Evolutionary conservation across 2,329 filamentous ascomycete species (phyloP), one percentile per base, ranked within the genome.

Genomic region (Diplodia sapinea): DNA sequence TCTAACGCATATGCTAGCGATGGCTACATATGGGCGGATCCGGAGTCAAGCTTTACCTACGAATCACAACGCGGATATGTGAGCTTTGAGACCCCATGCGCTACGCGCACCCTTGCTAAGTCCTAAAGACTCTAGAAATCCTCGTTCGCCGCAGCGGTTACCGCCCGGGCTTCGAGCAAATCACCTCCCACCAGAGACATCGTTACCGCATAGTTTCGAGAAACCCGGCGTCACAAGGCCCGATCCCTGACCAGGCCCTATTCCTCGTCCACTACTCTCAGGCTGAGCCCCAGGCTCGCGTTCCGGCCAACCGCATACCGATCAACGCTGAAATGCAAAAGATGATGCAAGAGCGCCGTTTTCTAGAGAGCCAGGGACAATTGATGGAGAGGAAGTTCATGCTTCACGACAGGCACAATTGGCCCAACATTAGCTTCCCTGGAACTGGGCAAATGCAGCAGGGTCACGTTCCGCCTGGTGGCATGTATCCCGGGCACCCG

Each of bases 251-350:
- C 76, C 88, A 91, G 31, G 91, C 89, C 68, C 84, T 98, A 17
- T 98, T 93, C 90, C 89, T 99, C 65, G 88, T 97, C 36, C 94
- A 97, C 80, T 98, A 97, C 78, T 89, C 90, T 43, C 89, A 89
- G 68, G 86, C 91, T 8, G 91, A 95, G 49, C 88, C 87, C 56
- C 86, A 87, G 67, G 89, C 94, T 71, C 87, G 91, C 69, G 83
- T 96, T 40, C 91, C 91, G 1, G 85, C 88, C 23, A 85, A 86
- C 49, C 84, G 88, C 71, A 86, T 94, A 20, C 89, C 87, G 0
- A 83, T 89, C 67, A 72, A 77, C 51, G 84, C 86, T 57, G 87
- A 88, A 33, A 83, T 86, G 52, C 88, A 89, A 69, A 78, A 82
- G 57, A 84, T 86, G 17, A 83, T 93, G 76, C 84, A 85, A 68